Evolutionary conservation across 202 grass and related monocot genomes (phyloP), one percentile per base, ranked within the genome.

Genomic region (Sporobolus alterniflorus): DNA sequence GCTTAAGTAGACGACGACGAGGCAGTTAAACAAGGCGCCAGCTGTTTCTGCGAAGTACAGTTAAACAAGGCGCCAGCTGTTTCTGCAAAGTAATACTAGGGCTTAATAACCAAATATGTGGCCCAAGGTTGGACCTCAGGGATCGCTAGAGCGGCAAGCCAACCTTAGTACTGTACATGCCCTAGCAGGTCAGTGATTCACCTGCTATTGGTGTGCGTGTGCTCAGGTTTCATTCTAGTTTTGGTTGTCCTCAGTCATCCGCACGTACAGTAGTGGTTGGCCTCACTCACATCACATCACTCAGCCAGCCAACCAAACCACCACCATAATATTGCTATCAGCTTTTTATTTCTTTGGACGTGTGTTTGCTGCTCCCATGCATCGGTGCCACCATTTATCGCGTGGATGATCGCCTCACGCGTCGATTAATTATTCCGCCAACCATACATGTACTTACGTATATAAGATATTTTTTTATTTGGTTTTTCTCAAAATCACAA

Each of bases 1-100:
- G 32, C 55, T 70, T 62, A 70, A 49, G 64, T 69, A 76, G 29
- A 48, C 60, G 43, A 48, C 60, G 43, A 33, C 60, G 29, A 43
- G 26, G 43, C 25, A 64, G 80, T 49, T 44, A 77, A 76, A 77
- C 15, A 46, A 22, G 12, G 7, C 56, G 22, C n/a, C 11, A 11
- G 7, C 30, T 64, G 2, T 4, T 22, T 54, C 22, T n/a, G 11
- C 17, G 33, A 16, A n/a, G 67, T 26, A 39, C n/a, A n/a, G n/a
- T n/a, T n/a, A n/a, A n/a, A n/a, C n/a, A n/a, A n/a, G n/a, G n/a
- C n/a, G n/a, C n/a, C n/a, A n/a, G n/a, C n/a, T n/a, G n/a, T n/a
- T n/a, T n/a, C n/a, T n/a, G n/a, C n/a, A n/a, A n/a, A n/a, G n/a
- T n/a, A n/a, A n/a, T n/a, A n/a, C n/a, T n/a, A n/a, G n/a, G n/a